These are phyloP conservation scores for Powellomyces hirtus DNA, from an alignment of 192 early-diverging fungal genomes.

Conservation along the genomic window DNA sequence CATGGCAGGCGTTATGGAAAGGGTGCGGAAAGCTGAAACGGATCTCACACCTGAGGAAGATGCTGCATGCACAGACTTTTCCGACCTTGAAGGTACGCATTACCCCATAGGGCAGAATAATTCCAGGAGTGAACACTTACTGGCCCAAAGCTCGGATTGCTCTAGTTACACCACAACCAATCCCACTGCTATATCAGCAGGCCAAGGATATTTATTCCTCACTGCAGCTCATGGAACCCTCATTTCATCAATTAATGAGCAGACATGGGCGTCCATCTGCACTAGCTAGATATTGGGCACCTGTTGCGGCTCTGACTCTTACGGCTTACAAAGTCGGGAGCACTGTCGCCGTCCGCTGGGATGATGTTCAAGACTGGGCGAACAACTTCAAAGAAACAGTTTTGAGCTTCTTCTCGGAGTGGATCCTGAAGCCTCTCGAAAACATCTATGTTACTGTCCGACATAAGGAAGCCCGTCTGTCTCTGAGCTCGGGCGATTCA, in stretches of 20 bases:
- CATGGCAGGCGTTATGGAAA: slow-evolving; percentile 28
- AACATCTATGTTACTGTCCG: slow-evolving; percentile 78
- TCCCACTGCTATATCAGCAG: slow-evolving; percentile 16
- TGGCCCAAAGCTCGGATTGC: not conserved
- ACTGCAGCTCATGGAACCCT: slow-evolving; percentile 12
- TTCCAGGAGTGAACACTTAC: too few species aligned
- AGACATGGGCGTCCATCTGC: slow-evolving; percentile 56
- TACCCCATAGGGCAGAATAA: too few species aligned
- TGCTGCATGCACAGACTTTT: slow-evolving; percentile 4
- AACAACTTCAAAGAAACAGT: slow-evolving; percentile 55
- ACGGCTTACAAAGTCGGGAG: slow-evolving; percentile 40
- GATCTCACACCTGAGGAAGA: slow-evolving; percentile 11
- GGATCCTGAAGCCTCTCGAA: slow-evolving; percentile 72
- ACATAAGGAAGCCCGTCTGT: slow-evolving; percentile 74
- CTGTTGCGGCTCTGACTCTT: slow-evolving; percentile 48
- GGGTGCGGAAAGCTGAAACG: slow-evolving; percentile 11
- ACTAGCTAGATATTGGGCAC: slow-evolving; percentile 71
- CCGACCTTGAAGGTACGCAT: slow-evolving; percentile 26
- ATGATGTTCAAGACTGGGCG: slow-evolving; percentile 44
- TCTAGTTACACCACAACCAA: not conserved
- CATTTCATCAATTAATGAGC: slow-evolving; percentile 30
- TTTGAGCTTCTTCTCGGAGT: slow-evolving; percentile 68
- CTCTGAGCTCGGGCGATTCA: slow-evolving; percentile 71
- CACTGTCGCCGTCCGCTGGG: slow-evolving; percentile 29
- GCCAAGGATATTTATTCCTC: slow-evolving; percentile 6